Evolutionary conservation across 306 rosid species (phyloP), one percentile per base, ranked within the genome.

Genomic region (Myrica gale): DNA sequence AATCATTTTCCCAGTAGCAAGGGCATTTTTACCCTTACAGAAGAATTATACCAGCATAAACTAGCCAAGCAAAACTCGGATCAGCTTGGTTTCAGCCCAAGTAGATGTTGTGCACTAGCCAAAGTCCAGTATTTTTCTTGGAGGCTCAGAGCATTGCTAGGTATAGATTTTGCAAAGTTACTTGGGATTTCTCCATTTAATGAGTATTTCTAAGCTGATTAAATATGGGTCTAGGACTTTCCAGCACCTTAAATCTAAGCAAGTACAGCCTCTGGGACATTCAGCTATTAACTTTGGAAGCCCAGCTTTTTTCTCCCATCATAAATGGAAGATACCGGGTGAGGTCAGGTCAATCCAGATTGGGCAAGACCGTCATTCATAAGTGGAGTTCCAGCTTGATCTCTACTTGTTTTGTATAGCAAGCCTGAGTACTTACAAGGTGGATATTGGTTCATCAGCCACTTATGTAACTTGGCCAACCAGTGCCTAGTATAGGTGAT

Each of bases 381-480:
- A 56, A 32, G 15, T 65, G 3, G 20, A 7, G 48, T 65, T 60
- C 39, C 67, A 60, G 67, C n/a, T 32, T 60, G 15, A 60, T 12
- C 43, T 60, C 39, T 23, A 26, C 39, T 60, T 60, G 43, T 60
- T 58, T 60, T 10, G 67, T 43, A 3, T 67, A 42, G 47, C 10
- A 12, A 42, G 58, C 11, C 15, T 23, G 71, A 63, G 46, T 41
- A 15, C 1, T 23, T 20, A 67, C 63, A 9, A 7, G 55, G 61
- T 47, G 56, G 58, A 58, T 54, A 26, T 74, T 48, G 51, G 37
- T 42, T 61, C 66, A 50, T 80, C 58, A 69, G 63, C 62, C 9
- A 51, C 44, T 13, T 56, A 48, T 17, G 70, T 48, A 77, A 15
- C 61, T 23, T 17, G 61, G 41, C n/a, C 62, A 48, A 46, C n/a